Evolutionary conservation across 2,329 filamentous ascomycete species (phyloP).

Genomic region (Fonsecaea monophora): DNA sequence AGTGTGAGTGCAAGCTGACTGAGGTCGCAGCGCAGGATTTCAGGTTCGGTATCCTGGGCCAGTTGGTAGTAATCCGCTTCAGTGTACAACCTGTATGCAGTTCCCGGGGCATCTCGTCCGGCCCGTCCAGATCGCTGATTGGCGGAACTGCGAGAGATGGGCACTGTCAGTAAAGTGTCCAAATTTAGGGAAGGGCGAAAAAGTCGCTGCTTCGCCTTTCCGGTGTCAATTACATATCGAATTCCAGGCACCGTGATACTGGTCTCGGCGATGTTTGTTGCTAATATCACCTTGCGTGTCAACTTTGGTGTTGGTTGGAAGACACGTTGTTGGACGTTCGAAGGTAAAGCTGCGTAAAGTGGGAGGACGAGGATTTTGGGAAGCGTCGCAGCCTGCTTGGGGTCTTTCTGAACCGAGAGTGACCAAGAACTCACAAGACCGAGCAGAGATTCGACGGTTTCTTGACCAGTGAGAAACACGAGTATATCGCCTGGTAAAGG

Average conservation of each 20-base stretch:
- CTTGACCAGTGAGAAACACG: slow-evolving; percentile 90
- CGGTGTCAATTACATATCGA: slow-evolving; percentile 87
- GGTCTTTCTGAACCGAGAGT: slow-evolving; percentile 65
- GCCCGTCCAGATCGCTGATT: slow-evolving; percentile 91
- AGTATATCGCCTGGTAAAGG: slow-evolving; percentile 93
- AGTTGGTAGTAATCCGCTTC: slow-evolving; percentile 74
- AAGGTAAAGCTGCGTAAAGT: slow-evolving; percentile 87
- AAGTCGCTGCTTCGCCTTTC: slow-evolving; percentile 93
- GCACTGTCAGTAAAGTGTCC: slow-evolving; percentile 86
- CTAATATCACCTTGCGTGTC: slow-evolving; percentile 86
- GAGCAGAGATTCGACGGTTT: slow-evolving; percentile 85
- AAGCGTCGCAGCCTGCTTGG: slow-evolving; percentile 65
- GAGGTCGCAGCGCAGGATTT: slow-evolving; percentile 89
- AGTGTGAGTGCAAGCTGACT: slow-evolving; percentile 86
- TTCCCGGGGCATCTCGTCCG: slow-evolving; percentile 87
- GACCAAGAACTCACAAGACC: slow-evolving; percentile 82
- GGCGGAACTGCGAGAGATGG: slow-evolving; percentile 91
- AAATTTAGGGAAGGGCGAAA: slow-evolving; percentile 84
- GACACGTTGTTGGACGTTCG: slow-evolving; percentile 82
- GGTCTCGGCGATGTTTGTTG: slow-evolving; percentile 98
- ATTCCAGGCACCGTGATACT: slow-evolving; percentile 96
- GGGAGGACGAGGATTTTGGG: slow-evolving; percentile 72
- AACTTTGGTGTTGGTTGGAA: slow-evolving; percentile 76
- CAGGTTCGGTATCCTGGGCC: slow-evolving; percentile 77
- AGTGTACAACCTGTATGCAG: slow-evolving; percentile 89